These are phyloP conservation scores for Setomelanomma holmii DNA, from an alignment of 2,329 filamentous ascomycete genomes.

Conservation along the genomic window DNA sequence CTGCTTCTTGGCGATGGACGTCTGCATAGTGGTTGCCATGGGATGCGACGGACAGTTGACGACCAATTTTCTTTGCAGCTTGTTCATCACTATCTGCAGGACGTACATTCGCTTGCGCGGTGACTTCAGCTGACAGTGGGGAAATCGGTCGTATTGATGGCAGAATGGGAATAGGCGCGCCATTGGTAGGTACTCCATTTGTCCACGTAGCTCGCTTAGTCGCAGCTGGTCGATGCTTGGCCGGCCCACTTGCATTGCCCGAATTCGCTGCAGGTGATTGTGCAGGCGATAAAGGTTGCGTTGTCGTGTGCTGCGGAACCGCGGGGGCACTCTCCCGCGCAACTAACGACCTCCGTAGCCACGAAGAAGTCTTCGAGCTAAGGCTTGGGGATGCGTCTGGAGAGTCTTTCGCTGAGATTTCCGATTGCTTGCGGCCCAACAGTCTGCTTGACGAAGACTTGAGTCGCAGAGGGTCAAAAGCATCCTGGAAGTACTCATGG, in stretches of 20 bases:
- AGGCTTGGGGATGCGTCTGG: conserved; percentile 65
- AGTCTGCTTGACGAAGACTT: conserved; percentile 87
- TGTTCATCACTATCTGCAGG: conserved; percentile 67
- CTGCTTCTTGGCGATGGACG: conserved; percentile 86
- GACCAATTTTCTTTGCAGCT: conserved; percentile 86
- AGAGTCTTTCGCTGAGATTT: conserved; percentile 69
- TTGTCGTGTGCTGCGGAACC: conserved; percentile 54
- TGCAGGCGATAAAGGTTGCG: conserved; percentile 51
- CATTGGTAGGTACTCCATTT: conserved; percentile 75
- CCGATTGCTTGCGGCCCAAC: conserved; percentile 88
- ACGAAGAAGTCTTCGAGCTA: conserved; percentile 82
- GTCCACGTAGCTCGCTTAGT: conserved; percentile 93
- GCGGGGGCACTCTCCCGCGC: conserved; percentile 73
- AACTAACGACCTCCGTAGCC: conserved; percentile 96
- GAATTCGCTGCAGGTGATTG: conserved; percentile 54
- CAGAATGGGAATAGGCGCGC: conserved; percentile 92
- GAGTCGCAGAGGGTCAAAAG: conserved; percentile 88
- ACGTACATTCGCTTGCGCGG: conserved; percentile 80
- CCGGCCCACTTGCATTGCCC: conserved; percentile 51
- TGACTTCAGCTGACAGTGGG: conserved; percentile 92
- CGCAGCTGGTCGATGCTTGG: conserved; percentile 64
- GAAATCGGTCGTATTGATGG: conserved; percentile 95
- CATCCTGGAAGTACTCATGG: conserved; percentile 94
- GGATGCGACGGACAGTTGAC: conserved; percentile 90
- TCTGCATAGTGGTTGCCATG: conserved; percentile 93